A percentile compares a stretch with the other conserved stretches of the same genome.
phyloP scores from a whole-genome alignment of 352 stramenopile genomes.

The Phytophthora ramorum region DNA sequence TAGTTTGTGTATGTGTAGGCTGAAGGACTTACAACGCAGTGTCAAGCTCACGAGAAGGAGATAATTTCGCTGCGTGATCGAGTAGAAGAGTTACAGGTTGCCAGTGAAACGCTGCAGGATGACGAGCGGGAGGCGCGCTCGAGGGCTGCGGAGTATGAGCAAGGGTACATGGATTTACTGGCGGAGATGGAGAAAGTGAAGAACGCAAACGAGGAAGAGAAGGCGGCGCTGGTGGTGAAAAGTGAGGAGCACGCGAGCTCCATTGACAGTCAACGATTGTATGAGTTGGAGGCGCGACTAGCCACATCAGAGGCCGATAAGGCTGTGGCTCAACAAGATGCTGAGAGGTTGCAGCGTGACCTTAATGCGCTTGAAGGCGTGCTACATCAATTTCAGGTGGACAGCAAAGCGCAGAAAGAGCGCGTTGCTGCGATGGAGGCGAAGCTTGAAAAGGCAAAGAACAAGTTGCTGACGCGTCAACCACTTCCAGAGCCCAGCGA shows the following conservation, averaged over 20 bases:
- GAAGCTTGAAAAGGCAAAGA: constrained; percentile 41
- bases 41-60: constrained; percentile 44
- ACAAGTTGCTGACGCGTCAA: constrained; percentile 28
- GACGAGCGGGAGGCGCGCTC: constrained; percentile 47
- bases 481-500: constrained; percentile 3
- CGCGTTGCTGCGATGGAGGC: constrained; percentile 54
- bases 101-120: constrained; percentile 48
- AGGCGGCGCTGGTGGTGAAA: constrained; percentile 49
- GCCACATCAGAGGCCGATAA: constrained; percentile 69
- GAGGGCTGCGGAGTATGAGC: constrained; percentile 69
- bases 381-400: constrained; percentile 67
- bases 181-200: constrained; percentile 59
- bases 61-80: constrained; percentile 36
- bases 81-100: constrained; percentile 38
- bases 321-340: constrained; percentile 62
- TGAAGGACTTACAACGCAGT: constrained; percentile 50
- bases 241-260: constrained; percentile 60
- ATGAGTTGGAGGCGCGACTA: constrained; percentile 69
- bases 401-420: constrained; percentile 64
- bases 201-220: constrained; percentile 56
- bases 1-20: constrained; percentile 32
- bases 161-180: constrained; percentile 67
- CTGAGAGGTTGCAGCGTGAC: constrained; percentile 55
- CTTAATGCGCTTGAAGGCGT: constrained; percentile 67
- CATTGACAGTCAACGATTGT: constrained; percentile 59